Evolutionary conservation across 345 rosid species (phyloP), one percentile per base, ranked within the genome.

Genomic region (Salix udensis): DNA sequence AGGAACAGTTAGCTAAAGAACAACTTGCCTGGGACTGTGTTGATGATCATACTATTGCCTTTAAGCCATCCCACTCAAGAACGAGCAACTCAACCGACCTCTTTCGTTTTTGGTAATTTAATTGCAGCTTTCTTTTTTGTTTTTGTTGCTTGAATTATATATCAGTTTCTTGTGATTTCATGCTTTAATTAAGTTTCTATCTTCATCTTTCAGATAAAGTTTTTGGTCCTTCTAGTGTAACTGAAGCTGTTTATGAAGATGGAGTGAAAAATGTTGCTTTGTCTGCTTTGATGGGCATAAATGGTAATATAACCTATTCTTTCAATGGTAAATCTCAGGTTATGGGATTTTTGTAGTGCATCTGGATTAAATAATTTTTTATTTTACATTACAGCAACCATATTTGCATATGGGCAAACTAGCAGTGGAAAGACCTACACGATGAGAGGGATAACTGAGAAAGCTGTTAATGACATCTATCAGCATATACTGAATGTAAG

Each of bases 381-480:
- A 1, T 39, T 6, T 31, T 70, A 53, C 39, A 67, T 82, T 76
- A 78, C 90, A 96, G 99, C 99, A 60, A 96, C 98, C 2, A 96
- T 96, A 82, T 96, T 96, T 82, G 99, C 98, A 0, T 94, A 96
- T 74, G 99, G 99, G 52, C 98, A 94, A 88, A 96, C 99, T 24
- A 96, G 99, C 86, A 94, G 99, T 78, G 99, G 99, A 52, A 96
- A 96, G 87, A 96, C 98, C 72, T 94, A 81, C 66, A 96, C 98
- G 2, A 96, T 94, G 99, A 87, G 98, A 88, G 99, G 99, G 79
- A 90, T 94, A 86, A 94, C 99, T 8, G 97, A 96, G 86, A 96
- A 96, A 80, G 99, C 99, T 81, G 99, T 96, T 66, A 78, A 86
- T 77, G 98, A 96, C 82, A 96, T 96, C 75, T 96, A 96, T 74